Base-by-base conservation (phyloP, 1,284 basidiomycete species). In the Meira miltonrushii region DNA sequence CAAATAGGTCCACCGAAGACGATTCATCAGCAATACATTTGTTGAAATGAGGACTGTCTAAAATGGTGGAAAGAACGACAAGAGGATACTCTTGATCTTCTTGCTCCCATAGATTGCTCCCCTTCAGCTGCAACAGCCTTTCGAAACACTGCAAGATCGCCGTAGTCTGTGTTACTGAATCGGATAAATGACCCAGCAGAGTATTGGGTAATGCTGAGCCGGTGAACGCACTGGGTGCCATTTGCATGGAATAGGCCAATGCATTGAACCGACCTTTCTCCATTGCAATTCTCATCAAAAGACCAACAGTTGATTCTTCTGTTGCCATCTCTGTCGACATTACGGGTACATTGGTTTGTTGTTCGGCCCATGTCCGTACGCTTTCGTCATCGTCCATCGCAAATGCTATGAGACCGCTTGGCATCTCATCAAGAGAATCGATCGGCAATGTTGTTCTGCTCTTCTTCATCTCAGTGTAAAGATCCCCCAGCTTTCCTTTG, bases 21-120 rank as follows among this genome's bases (percentile, higher is more conserved):
- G n/a, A 23, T 19, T 7, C 40, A 19, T 11, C 39, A 15, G 21
- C 13, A 21, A 39, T 25, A 11, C 40, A 19, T n/a, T 12, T 38
- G 3, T 23, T 39, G 15, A 67, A 66, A 40, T 23, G 55, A 1
- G 63, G 55, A 47, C 71, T 72, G 59, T 74, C 74, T 33, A 77
- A 71, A 39, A 77, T 59, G 43, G 61, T 62, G 0, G 68, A 60
- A 38, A 73, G 62, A 17, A 65, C 57, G 23, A 77, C 60, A 15
- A 67, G 57, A 9, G 68, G 57, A 39, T 64, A 68, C 33, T 73
- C 71, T 1, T 21, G 8, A 37, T 37, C 17, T n/a, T 52, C 37
- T 23, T 54, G 37, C 21, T 38, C 47, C 70, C 70, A 72, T 2
- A 66, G 40, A 2, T 50, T 46, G 0, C 66, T 55, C 11, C 68